Evolutionary conservation across 306 rosid genomes (phyloP).

Genomic region (Carpinus viminea): DNA sequence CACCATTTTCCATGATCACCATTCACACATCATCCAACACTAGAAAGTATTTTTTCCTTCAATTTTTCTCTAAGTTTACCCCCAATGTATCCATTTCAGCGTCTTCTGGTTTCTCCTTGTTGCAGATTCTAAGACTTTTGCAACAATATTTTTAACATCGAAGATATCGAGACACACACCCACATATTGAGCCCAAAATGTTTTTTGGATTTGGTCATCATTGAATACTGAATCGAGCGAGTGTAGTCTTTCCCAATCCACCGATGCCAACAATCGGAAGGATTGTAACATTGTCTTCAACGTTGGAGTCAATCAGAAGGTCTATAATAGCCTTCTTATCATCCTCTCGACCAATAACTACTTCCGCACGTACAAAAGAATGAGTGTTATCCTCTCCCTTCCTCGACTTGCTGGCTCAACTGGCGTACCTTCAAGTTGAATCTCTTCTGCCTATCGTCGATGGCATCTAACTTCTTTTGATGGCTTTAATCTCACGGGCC

Average conservation of each 20-base stretch:
- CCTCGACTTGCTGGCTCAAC: too few species aligned
- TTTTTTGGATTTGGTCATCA: neutral
- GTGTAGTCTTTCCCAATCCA: slow-evolving; percentile 26
- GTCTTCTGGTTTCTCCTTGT: neutral
- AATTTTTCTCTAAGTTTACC: neutral
- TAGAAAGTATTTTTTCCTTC: neutral
- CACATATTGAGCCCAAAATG: slow-evolving; percentile 11
- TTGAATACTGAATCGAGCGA: slow-evolving; percentile 8
- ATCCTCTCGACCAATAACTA: slow-evolving; percentile 17
- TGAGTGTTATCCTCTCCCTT: neutral
- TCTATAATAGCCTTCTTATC: neutral
- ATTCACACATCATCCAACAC: slow-evolving; percentile 21
- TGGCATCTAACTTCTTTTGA: neutral
- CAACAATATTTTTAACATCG: neutral
- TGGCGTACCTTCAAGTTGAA: neutral
- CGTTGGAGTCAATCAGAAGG: neutral
- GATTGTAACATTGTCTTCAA: neutral
- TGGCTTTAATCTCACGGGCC: neutral
- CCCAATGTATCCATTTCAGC: neutral
- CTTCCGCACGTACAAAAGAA: neutral
- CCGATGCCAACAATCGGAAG: slow-evolving; percentile 21
- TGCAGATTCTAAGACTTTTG: neutral
- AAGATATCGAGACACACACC: neutral
- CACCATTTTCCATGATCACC: neutral
- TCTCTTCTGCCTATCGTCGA: fast-evolving